Evolutionary conservation across 306 rosid species (phyloP).

Genomic region (Acacia crassicarpa): DNA sequence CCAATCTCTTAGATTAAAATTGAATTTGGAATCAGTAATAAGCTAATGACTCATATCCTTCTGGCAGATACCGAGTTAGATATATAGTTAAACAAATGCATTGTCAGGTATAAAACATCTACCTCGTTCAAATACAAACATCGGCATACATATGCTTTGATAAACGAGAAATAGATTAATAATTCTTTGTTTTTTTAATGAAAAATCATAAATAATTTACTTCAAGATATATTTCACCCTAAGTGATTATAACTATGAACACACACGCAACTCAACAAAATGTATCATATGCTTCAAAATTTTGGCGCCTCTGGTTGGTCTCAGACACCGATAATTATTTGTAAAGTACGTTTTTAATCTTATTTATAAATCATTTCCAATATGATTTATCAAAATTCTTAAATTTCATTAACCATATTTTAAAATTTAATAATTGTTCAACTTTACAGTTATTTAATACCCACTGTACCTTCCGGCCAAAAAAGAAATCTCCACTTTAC

Average conservation of each 20-base stretch:
- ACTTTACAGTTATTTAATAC: too few relatives aligned
- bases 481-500: too few relatives aligned
- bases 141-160: background rate
- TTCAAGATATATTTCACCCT: background rate
- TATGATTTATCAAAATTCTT: too few relatives aligned
- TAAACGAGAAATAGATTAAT: background rate
- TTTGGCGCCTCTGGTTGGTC: too few relatives aligned
- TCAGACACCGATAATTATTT: too few relatives aligned
- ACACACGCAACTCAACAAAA: background rate
- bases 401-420: too few relatives aligned
- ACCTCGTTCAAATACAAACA: background rate
- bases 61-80: background rate
- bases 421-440: too few relatives aligned
- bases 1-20: background rate
- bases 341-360: accelerated
- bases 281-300: background rate
- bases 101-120: background rate
- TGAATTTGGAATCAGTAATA: background rate
- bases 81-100: background rate
- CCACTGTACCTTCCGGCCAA: too few relatives aligned
- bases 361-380: too few relatives aligned
- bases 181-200: background rate
- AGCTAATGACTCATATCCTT: background rate
- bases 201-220: background rate
- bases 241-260: too few relatives aligned